Percentiles rank a stretch among this genome's conserved stretches.
Evolutionary conservation across 768 basidiomycete genomes (phyloP).

Genomic region (Xerocomus potaroensis): DNA sequence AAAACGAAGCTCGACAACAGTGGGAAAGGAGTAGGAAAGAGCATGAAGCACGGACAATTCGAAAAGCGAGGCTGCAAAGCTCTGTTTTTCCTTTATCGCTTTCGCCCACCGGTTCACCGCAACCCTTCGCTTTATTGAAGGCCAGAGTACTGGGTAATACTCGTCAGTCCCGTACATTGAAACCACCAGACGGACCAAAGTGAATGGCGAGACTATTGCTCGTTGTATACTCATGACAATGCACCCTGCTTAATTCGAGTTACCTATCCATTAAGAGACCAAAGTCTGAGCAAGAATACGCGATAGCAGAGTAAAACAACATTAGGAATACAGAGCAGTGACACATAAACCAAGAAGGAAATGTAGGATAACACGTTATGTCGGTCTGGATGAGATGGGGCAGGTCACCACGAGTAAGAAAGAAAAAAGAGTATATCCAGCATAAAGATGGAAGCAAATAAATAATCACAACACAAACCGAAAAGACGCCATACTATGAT

Average conservation of each 20-base stretch:
- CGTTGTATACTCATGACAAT: constrained; percentile 15
- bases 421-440: constrained; percentile 38
- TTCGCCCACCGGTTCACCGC: constrained; percentile 17
- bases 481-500: constrained; percentile 25
- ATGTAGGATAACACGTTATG: constrained; percentile 36
- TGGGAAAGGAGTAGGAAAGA: constrained; percentile 56
- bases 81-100: constrained; percentile 22
- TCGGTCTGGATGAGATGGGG: constrained; percentile 18
- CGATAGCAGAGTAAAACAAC: constrained; percentile 62
- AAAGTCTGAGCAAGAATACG: constrained; percentile 35
- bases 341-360: constrained; percentile 41
- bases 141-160: constrained; percentile 59
- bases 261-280: constrained; percentile 31
- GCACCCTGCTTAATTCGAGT: constrained; percentile 9
- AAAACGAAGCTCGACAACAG: constrained; percentile 56
- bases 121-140: constrained; percentile 40
- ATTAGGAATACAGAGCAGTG: constrained; percentile 51
- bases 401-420: constrained; percentile 25
- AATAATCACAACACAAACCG: constrained; percentile 35
- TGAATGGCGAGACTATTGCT: constrained; percentile 5
- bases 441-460: constrained; percentile 38
- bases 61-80: constrained; percentile 44
- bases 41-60: constrained; percentile 41
- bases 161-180: constrained; percentile 30
- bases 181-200: constrained; percentile 21